Base-by-base conservation (phyloP, 306 rosid species). In the Vigna hirtella region DNA sequence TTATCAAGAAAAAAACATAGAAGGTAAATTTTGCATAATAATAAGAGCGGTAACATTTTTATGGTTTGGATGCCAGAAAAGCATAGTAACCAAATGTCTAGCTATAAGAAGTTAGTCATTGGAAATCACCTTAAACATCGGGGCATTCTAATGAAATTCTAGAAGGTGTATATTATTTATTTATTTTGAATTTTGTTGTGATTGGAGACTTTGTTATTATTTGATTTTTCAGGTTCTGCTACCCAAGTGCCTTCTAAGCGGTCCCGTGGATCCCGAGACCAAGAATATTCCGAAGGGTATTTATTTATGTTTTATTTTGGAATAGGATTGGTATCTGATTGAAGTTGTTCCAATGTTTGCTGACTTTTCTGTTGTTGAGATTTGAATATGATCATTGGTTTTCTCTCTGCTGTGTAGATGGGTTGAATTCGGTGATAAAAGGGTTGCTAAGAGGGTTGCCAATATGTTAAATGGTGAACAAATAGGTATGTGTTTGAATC, bases 401-500 rank as follows among this genome's bases (percentile, higher is more conserved):
- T 73, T 61, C 71, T 48, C 28, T 86, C 30, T 70, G 49, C 55
- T 51, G 6, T 86, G 88, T 79, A 91, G 99, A 79, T 95, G 99
- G 99, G 93, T 89, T 81, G 98, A 95, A 72, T 95, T 95, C 69
- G 34, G 82, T 4, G 74, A 93, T 76, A 95, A 93, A 87, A 81
- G 79, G 51, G 87, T 93, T 53, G 98, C 97, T 32, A 93, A 95
- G 83, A 88, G 85, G 81, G 93, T 91, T 72, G 98, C 99, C 47
- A 73, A 87, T 40, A 87, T 85, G 89, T 70, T 95, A 49, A 95
- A 95, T 80, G 98, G 97, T 32, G 98, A 95, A 95, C 92, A 87
- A 28, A 90, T 90, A 74, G 98, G 98, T 94, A 88, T 12, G 70
- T 42, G 8, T 59, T 66, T 76, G 5, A 34, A 74, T 28, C 51